Evolutionary conservation across 805 yeast genomes (phyloP), one percentile per base, ranked within the genome.

Genomic region (Candida morakotiae): DNA sequence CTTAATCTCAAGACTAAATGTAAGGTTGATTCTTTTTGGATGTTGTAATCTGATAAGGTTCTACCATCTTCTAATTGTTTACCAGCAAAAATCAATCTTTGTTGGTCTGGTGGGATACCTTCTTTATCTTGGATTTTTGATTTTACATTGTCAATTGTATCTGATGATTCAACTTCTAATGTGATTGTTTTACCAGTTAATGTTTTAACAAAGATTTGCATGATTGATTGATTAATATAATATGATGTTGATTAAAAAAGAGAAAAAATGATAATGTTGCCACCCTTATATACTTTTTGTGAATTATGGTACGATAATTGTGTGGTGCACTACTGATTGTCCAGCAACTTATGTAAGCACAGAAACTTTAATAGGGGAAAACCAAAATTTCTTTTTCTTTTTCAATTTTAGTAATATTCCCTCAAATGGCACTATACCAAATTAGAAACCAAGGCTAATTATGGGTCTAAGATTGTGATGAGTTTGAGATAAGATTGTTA

Each of bases 101-200:
- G 97, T 70, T 88, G 96, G 71, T 87, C 96, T 55, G 96, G 95
- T 66, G 97, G 96, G 58, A 88, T 87, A 62, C 96, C 96, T 69
- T 88, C 96, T 75, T 86, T 87, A 76, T 87, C 96, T 77, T 87
- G 95, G 64, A 88, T 88, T 79, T 88, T 87, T 58, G 93, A 75
- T 78, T 87, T 89, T 74, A 89, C 96, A 60, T 87, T 87, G 79
- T 88, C 96, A 64, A 91, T 87, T 48, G 96, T 87, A 79, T 89
- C 97, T 44, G 96, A 87, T 48, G 97, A 87, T 75, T 89, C 96
- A 53, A 88, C 97, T 77, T 89, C 97, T 52, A 89, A 80, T 66
- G 97, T 88, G 44, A 75, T 75, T 28, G 81, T 75, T 63, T 75
- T 75, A 59, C 81, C 81, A 18, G 81, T 75, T 49, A 75, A 64